Evolutionary conservation across 1,139 yeast species (phyloP), one percentile per base, ranked within the genome.

Genomic region (Pichia sp.): DNA sequence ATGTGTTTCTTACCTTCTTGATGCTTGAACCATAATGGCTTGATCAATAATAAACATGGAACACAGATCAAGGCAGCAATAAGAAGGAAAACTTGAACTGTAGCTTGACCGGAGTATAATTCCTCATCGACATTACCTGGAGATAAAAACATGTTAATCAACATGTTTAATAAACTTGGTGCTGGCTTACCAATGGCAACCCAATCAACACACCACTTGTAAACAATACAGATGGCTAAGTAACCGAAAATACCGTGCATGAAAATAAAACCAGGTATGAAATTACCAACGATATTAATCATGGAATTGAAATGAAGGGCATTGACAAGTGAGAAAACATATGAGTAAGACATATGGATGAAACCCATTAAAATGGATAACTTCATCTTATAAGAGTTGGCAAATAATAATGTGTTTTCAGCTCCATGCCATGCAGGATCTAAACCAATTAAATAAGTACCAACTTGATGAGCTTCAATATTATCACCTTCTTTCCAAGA

Each of bases 371-470:
- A 73, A 52, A 93, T 86, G 2, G 98, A 90, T 53, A 93, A 71
- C 65, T 93, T 93, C 99, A 93, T 93, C 72, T 93, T 93, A 70
- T 88, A 91, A 1, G 98, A 90, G 67, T 93, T 93, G 43, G 96
- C 82, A 68, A 93, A 93, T 48, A 93, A 71, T 60, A 93, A 75
- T 53, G 85, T 86, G 68, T 94, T 94, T 53, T 93, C 98, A 34
- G 98, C 79, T 2, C 97, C 97, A 64, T 93, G 99, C 99, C 99
- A 93, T 15, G 85, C 87, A 70, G 89, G 88, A 67, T 93, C 99
- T 41, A 93, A 66, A 48, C 99, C 99, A 59, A 91, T 71, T 10
- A 86, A 76, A 64, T 94, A 94, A 12, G 81, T 79, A 8, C 94
- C 90, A 6, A 60, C 53, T 56, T 75, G 77, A 21, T 72, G 69